Evolutionary conservation across 177 flowering plant genomes (phyloP).

Genomic region (Vitis hybrid): DNA sequence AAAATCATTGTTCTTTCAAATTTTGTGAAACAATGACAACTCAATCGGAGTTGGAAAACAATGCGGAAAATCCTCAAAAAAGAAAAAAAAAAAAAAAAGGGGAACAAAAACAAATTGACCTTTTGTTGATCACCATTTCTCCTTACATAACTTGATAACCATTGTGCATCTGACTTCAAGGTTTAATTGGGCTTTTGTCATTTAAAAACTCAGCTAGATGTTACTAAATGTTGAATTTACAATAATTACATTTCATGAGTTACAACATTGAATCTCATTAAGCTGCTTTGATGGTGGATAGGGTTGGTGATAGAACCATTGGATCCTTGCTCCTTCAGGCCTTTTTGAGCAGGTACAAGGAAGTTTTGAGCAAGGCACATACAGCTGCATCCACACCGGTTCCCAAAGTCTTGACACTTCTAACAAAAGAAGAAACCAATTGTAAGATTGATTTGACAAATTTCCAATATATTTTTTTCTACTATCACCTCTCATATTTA

Average conservation of each 20-base stretch:
- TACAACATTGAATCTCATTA: neutral
- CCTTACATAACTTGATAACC: no score
- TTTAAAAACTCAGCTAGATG: no score
- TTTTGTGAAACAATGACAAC: no score
- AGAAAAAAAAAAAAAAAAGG: no score
- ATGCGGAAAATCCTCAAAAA: no score
- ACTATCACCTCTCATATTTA: neutral
- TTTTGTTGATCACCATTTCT: no score
- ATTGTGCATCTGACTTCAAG: no score
- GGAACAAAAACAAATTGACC: no score
- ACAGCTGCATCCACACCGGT: conserved; percentile 50
- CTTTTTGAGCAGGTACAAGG: conserved; percentile 74
- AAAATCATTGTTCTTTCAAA: no score
- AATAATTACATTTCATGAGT: neutral
- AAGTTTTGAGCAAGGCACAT: conserved; percentile 74
- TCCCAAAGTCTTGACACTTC: conserved; percentile 54
- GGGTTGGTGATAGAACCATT: conserved; percentile 76
- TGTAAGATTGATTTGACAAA: conserved; percentile 43
- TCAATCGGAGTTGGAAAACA: no score
- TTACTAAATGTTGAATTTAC: neutral
- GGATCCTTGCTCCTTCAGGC: conserved; percentile 74
- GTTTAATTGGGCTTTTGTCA: no score
- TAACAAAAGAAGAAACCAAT: conserved; percentile 76
- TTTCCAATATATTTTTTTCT: conserved; percentile 1
- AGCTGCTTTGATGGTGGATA: conserved; percentile 23